Evolutionary conservation across 2,329 filamentous ascomycete genomes (phyloP).

Genomic region (Fusarium palustre): DNA sequence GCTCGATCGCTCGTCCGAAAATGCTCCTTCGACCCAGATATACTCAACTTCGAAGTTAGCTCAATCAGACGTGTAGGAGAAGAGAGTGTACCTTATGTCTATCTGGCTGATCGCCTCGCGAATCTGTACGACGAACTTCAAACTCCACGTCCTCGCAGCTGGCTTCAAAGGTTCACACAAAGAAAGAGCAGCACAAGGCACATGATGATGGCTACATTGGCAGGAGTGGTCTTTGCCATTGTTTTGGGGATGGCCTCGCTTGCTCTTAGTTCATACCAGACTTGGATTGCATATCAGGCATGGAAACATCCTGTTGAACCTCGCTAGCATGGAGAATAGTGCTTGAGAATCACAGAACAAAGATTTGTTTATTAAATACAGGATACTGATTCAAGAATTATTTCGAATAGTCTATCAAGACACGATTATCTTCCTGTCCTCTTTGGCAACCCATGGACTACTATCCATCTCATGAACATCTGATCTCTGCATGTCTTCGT

Average conservation of each 20-base stretch:
- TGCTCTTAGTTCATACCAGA: background rate
- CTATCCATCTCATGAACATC: slow-evolving; percentile 17
- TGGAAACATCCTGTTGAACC: slow-evolving; percentile 6
- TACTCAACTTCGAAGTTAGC: background rate
- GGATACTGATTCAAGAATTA: accelerated
- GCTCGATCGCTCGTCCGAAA: background rate
- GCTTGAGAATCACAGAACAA: accelerated
- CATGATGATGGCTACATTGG: background rate
- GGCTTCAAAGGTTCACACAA: background rate
- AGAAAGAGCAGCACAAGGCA: slow-evolving; percentile 2
- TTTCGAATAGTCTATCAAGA: background rate
- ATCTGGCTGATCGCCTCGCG: background rate
- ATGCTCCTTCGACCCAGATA: background rate
- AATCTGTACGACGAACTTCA: background rate
- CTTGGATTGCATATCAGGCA: background rate
- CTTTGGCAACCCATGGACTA: background rate
- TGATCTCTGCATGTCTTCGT: slow-evolving; percentile 2
- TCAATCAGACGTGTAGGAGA: background rate
- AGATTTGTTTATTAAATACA: background rate
- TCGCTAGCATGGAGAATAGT: background rate
- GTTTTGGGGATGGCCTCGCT: background rate
- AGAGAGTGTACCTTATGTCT: background rate
- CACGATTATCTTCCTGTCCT: background rate
- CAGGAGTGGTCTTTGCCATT: background rate
- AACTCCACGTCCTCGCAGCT: background rate